phyloP scores from a whole-genome alignment of 1,284 basidiomycete species.

The Austroboletus niveus region DNA sequence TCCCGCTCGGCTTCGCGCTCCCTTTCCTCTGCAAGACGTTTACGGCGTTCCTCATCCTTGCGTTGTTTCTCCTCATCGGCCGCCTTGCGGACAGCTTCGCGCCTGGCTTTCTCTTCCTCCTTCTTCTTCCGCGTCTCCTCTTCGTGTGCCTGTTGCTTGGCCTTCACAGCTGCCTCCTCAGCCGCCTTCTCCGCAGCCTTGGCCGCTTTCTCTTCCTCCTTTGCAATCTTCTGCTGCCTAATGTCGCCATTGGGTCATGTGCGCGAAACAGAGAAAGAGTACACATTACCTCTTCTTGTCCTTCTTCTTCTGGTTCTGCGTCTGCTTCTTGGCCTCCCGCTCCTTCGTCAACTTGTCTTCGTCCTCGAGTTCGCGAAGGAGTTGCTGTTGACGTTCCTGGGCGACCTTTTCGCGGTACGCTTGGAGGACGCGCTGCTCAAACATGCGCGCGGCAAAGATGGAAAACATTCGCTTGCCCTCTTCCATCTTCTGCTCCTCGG shows the following conservation, averaged over 20 bases:
- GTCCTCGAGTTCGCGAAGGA: slow-evolving; percentile 87
- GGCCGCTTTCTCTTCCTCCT: slow-evolving; percentile 84
- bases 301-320: slow-evolving; percentile 98
- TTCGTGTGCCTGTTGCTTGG: slow-evolving; percentile 62
- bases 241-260: slow-evolving; percentile 8
- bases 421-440: slow-evolving; percentile 94
- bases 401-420: slow-evolving; percentile 93
- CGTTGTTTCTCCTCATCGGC: slow-evolving; percentile 77
- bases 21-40: slow-evolving; percentile 68
- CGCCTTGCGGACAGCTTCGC: slow-evolving; percentile 72
- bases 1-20: slow-evolving; percentile 65
- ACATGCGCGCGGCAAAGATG: slow-evolving; percentile 99
- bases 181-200: slow-evolving; percentile 81
- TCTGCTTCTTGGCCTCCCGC: slow-evolving; percentile 91
- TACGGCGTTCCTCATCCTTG: slow-evolving; percentile 77
- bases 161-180: slow-evolving; percentile 72
- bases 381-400: slow-evolving; percentile 83
- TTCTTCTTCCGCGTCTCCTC: slow-evolving; percentile 66
- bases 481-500: slow-evolving; percentile 93
- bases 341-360: slow-evolving; percentile 81
- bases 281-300: slow-evolving; percentile 82
- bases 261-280: not conserved
- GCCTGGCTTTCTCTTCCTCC: slow-evolving; percentile 69
- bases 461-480: slow-evolving; percentile 99
- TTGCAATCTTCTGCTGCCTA: slow-evolving; percentile 88